Evolutionary conservation across 352 stramenopile genomes (phyloP).

Genomic region (Pythium aristosporum): DNA sequence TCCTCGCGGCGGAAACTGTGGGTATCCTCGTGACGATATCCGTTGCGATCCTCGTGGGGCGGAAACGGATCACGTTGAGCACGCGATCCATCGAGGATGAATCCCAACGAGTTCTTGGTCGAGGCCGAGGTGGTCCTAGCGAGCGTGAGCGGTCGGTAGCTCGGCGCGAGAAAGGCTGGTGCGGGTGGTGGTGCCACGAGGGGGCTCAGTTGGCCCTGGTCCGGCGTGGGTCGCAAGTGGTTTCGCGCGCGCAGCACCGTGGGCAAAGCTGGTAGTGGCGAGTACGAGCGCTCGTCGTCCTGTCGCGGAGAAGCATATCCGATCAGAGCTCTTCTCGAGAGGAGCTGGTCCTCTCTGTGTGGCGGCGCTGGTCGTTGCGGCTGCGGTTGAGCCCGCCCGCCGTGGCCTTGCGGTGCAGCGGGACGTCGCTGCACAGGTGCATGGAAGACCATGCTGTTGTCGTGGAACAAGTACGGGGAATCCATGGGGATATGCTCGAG

Average conservation of each 20-base stretch:
- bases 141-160: conserved; percentile 5
- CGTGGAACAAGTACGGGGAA: conserved; percentile 8
- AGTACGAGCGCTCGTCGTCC: conserved; percentile 3
- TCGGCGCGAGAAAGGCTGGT: not conserved
- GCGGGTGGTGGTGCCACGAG: not conserved
- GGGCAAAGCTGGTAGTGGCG: conserved; percentile 12
- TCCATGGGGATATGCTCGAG: not conserved
- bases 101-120: not conserved
- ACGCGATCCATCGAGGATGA: conserved; percentile 3
- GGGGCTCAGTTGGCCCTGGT: not conserved
- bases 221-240: conserved; percentile 10
- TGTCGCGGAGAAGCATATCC: not conserved
- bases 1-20: too few species aligned
- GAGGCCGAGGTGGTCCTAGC: not conserved
- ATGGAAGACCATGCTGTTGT: conserved; percentile 29
- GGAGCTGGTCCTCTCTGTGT: not conserved
- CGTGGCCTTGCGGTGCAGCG: not conserved
- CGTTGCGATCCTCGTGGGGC: too few species aligned
- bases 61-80: not conserved
- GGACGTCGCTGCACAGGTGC: conserved; percentile 22
- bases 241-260: conserved; percentile 10
- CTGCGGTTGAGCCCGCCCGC: not conserved
- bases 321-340: not conserved
- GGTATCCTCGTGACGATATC: too few species aligned
- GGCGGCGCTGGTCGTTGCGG: not conserved